Evolutionary conservation across 345 rosid species (phyloP).

Genomic region (Gossypium turneri): DNA sequence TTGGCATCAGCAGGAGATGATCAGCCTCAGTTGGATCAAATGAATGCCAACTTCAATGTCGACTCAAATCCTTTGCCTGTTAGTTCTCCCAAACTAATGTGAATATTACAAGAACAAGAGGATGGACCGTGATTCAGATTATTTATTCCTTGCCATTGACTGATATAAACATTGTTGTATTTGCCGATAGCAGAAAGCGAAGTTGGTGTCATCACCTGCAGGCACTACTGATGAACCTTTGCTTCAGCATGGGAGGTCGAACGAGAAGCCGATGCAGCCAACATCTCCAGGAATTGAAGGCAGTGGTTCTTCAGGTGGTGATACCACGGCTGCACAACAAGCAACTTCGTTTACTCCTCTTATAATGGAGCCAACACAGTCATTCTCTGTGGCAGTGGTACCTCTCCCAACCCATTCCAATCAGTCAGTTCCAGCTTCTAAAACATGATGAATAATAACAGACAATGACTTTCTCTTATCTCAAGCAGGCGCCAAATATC

Average conservation of each 20-base stretch:
- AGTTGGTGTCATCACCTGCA: constrained; percentile 14
- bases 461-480: not conserved
- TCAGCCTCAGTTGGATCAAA: not conserved
- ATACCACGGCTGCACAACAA: not conserved
- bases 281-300: not conserved
- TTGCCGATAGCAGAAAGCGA: constrained; percentile 7
- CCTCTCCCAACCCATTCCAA: not conserved
- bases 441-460: not conserved
- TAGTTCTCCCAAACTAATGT: not conserved
- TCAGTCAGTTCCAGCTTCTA: not conserved
- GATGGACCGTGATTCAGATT: not conserved
- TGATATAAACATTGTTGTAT: not conserved
- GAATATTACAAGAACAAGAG: not conserved
- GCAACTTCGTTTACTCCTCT: not conserved
- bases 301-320: not conserved
- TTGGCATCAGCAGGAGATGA: not conserved
- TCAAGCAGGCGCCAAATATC: constrained; percentile 10
- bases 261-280: not conserved
- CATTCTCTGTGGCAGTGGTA: not conserved
- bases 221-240: constrained; percentile 2
- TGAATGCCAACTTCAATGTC: not conserved
- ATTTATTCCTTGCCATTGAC: not conserved
- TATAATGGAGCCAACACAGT: not conserved
- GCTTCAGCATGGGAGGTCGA: not conserved
- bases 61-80: not conserved